These are phyloP conservation scores for Cordyceps cateniannulata DNA, from an alignment of 2,329 filamentous ascomycete species.

Conservation along the genomic window DNA sequence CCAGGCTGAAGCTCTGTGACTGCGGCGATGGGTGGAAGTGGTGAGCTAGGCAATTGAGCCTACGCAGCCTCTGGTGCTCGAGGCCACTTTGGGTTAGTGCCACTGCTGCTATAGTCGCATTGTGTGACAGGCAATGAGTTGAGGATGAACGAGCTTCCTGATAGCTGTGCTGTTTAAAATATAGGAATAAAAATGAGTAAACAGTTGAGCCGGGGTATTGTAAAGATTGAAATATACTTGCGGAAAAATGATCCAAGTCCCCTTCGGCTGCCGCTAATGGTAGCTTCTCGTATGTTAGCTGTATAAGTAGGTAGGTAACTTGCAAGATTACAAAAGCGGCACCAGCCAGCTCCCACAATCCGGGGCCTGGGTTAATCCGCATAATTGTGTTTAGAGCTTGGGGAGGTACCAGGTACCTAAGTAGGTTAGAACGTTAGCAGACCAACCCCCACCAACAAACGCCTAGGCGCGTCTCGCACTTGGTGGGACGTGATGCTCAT, in stretches of 20 bases:
- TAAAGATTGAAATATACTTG: background rate
- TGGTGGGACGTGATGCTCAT: slow-evolving; percentile 9
- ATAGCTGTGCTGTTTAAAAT: background rate
- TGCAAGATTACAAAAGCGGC: background rate
- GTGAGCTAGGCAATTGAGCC: slow-evolving; percentile 13
- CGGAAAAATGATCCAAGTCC: background rate
- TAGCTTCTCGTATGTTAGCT: background rate
- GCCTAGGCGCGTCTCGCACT: slow-evolving; percentile 3
- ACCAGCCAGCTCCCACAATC: background rate
- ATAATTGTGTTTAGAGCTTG: background rate
- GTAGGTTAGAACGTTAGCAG: background rate
- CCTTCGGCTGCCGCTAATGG: no score
- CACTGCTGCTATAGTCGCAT: background rate
- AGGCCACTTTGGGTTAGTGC: background rate
- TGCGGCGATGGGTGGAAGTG: background rate
- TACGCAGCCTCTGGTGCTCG: slow-evolving; percentile 9
- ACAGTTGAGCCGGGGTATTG: background rate
- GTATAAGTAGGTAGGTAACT: no score
- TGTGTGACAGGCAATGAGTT: background rate
- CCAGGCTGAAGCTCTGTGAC: slow-evolving; percentile 10
- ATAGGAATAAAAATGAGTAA: background rate
- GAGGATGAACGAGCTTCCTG: background rate
- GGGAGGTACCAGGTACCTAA: background rate
- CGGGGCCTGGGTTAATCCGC: slow-evolving; percentile 11
- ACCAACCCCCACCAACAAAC: slow-evolving; percentile 4